Conservation (phyloP, 345 rosid species). For the Carallia brachiata region DNA sequence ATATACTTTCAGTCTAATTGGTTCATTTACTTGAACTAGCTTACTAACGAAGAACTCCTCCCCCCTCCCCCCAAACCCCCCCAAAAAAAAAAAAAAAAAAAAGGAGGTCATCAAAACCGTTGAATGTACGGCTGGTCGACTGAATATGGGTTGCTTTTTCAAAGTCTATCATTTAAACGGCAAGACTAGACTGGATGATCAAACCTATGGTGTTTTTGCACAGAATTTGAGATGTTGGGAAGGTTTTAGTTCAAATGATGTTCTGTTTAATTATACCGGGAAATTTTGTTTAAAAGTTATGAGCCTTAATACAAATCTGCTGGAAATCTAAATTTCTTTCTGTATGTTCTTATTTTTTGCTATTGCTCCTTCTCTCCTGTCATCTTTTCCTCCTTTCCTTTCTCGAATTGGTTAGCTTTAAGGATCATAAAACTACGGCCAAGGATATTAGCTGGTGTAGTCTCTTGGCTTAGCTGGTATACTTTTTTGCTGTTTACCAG, state of each 20-base stretch:
- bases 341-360: background rate
- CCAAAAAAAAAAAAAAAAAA: too few relatives aligned
- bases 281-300: too few relatives aligned
- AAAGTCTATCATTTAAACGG: background rate
- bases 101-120: too few relatives aligned
- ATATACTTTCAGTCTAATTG: background rate
- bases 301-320: too few relatives aligned
- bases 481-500: background rate
- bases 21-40: too few relatives aligned
- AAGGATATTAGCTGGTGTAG: background rate
- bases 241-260: constrained; percentile 2
- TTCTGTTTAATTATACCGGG: background rate
- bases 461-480: background rate
- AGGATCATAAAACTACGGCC: background rate
- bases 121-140: too few relatives aligned
- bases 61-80: too few relatives aligned
- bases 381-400: background rate
- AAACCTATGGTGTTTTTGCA: background rate
- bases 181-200: background rate
- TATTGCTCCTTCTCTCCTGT: background rate
- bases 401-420: background rate
- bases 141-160: background rate
- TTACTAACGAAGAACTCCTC: too few relatives aligned
- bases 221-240: background rate
- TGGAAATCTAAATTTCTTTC: too few relatives aligned